phyloP scores from a whole-genome alignment of 1,139 yeast species.

The Geotrichum reessii region DNA sequence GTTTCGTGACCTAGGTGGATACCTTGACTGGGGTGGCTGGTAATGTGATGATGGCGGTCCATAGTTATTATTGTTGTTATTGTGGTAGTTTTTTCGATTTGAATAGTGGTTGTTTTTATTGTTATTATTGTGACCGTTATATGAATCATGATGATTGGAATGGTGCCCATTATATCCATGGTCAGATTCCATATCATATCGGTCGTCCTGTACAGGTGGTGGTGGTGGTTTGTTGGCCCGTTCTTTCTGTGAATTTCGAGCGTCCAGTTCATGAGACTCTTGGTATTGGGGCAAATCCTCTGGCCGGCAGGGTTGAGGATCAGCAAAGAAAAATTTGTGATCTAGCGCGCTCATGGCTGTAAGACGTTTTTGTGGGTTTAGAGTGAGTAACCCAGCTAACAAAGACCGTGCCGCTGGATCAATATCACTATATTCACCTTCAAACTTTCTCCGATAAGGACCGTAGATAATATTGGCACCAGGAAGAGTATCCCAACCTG shows the following conservation, averaged over 20 bases:
- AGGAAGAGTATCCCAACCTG: slow-evolving; percentile 59
- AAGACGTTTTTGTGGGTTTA: slow-evolving; percentile 65
- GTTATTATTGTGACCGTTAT: not conserved
- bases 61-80: slow-evolving; percentile 7
- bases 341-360: slow-evolving; percentile 75
- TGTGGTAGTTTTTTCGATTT: not conserved
- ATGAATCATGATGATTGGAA: not conserved
- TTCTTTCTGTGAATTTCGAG: slow-evolving; percentile 40
- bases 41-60: not conserved
- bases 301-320: slow-evolving; percentile 58
- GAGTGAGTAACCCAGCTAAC: slow-evolving; percentile 31
- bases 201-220: slow-evolving; percentile 3
- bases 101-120: slow-evolving; percentile 11
- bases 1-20: not conserved
- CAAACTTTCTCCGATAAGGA: slow-evolving; percentile 51
- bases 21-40: not conserved
- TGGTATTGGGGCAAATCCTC: slow-evolving; percentile 63
- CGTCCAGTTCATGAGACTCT: slow-evolving; percentile 86
- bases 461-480: slow-evolving; percentile 43
- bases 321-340: slow-evolving; percentile 59
- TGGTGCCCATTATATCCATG: slow-evolving; percentile 3
- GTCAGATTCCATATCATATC: slow-evolving; percentile 6
- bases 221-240: not conserved
- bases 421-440: slow-evolving; percentile 41
- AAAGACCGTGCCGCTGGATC: slow-evolving; percentile 27